Percentiles rank a stretch among this genome's conserved stretches.
Evolutionary conservation across 2,329 filamentous ascomycete species (phyloP).

Genomic region (Neonectria ditissima): DNA sequence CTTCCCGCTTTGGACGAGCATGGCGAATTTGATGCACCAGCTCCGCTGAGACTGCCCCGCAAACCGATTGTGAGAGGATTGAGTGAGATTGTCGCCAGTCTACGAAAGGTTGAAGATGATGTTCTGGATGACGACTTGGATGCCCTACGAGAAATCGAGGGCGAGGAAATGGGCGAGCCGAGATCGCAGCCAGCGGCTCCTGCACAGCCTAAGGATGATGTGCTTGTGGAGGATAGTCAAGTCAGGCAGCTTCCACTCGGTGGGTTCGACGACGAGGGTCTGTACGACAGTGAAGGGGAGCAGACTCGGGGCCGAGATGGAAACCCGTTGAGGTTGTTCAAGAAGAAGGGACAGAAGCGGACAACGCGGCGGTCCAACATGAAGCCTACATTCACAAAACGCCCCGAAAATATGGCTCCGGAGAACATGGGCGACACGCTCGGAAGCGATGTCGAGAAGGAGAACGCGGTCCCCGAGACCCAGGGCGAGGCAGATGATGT

Average conservation of each 20-base stretch:
- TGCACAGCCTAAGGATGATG: conserved; percentile 47
- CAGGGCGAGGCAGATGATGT: conserved; percentile 37
- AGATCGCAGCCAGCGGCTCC: conserved; percentile 39
- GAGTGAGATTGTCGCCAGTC: conserved; percentile 78
- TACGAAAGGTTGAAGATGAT: conserved; percentile 78
- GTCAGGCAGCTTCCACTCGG: conserved; percentile 61
- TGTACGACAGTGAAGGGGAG: conserved; percentile 67
- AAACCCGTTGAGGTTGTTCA: conserved; percentile 72
- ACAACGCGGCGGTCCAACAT: conserved; percentile 78
- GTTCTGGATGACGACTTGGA: conserved; percentile 79
- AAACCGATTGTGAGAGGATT: conserved; percentile 76
- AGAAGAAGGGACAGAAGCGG: conserved; percentile 87
- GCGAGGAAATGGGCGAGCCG: conserved; percentile 50
- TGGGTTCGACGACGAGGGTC: conserved; percentile 72
- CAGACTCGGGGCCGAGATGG: conserved; percentile 65
- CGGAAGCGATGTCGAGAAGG: conserved; percentile 52
- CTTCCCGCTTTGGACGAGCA: conserved; percentile 69
- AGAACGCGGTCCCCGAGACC: conserved; percentile 50
- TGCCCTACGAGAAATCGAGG: conserved; percentile 77
- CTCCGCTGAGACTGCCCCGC: conserved; percentile 65
- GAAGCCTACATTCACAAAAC: conserved; percentile 63
- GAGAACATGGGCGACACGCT: conserved; percentile 45
- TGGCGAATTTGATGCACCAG: conserved; percentile 59
- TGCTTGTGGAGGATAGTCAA: conserved; percentile 60
- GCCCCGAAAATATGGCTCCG: conserved; percentile 53